Base-by-base conservation (phyloP, 1,284 basidiomycete genomes). In the Ustilago nuda region DNA sequence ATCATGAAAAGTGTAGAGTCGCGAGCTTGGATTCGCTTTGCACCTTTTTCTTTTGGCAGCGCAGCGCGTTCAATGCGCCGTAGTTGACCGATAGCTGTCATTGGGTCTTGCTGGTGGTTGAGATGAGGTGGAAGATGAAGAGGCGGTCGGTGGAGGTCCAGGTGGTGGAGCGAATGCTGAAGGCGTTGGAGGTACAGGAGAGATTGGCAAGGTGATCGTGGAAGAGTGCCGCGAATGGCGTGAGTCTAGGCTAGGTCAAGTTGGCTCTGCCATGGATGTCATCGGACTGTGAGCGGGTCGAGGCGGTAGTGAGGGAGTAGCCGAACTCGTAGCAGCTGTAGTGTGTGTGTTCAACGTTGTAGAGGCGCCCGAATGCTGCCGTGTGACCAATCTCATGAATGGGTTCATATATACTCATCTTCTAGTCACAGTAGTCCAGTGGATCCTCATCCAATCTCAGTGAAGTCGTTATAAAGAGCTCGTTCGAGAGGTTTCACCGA, bases 41-140 rank as follows among this genome's bases (percentile, higher is more conserved):
- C 23, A 23, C 23, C 2, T 23, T 23, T 23, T 23, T 23, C 3
- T 23, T 2, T 23, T 23, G 23, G 23, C 23, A 23, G 23, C 23
- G 2, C 23, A 23, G 23, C 23, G 23, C 23, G 23, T 23, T 23
- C 2, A 23, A 23, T 23, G 73, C 2, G 69, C 74, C 8, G 75
- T 73, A 23, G 75, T 78, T 1, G 75, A 71, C 1, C 68, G 63
- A 35, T 73, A 78, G 19, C 53, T 35, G 43, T 76, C 66, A 30
- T 19, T 59, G 2, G 57, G 66, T 13, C 63, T 23, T 12, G 51
- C 39, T 17, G 23, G 46, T 2, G 66, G 66, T n/a, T 55, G 45
- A n/a, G 32, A 30, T 15, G 69, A 30, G 4, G 62, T 56, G 1
- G 66, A 56, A 0, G 69, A 63, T 4, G 69, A 27, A 3, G 62